These are phyloP conservation scores for Neoarthrinium moseri DNA, from an alignment of 2,329 filamentous ascomycete species.

Conservation along the genomic window DNA sequence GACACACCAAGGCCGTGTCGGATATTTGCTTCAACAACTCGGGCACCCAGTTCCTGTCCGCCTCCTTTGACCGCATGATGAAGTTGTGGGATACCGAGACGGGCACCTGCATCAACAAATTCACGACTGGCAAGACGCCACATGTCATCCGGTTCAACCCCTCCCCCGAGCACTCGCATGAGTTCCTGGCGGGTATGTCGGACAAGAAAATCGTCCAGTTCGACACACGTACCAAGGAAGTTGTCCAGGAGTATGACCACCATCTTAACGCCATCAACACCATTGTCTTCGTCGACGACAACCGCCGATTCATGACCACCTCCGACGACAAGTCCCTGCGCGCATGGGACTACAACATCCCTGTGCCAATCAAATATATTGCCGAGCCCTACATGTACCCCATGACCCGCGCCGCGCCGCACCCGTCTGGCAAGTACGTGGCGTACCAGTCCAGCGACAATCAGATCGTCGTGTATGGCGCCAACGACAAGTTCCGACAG, in stretches of 20 bases:
- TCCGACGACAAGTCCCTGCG: conserved; percentile 95
- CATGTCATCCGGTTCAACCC: conserved; percentile 96
- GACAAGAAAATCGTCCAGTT: conserved; percentile 99
- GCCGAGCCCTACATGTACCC: conserved; percentile 98
- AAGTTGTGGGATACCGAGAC: conserved; percentile 99
- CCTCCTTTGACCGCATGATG: conserved; percentile 92
- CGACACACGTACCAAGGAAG: conserved; percentile 75
- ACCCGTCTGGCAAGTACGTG: conserved; percentile 91
- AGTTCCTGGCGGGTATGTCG: conserved; percentile 95
- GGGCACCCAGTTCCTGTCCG: conserved; percentile 84
- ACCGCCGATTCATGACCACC: conserved; percentile 94
- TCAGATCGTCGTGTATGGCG: conserved; percentile 93
- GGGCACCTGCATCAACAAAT: conserved; percentile 81
- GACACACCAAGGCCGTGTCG: conserved; percentile 86
- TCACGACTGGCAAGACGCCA: conserved; percentile 91
- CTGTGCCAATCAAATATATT: conserved; percentile 97
- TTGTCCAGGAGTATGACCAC: conserved; percentile 97
- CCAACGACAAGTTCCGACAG: conserved; percentile 93
- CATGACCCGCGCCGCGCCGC: conserved; percentile 79
- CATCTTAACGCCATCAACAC: conserved; percentile 98
- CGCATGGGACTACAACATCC: conserved; percentile 98
- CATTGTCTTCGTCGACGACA: conserved; percentile 92
- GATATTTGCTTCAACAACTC: conserved; percentile 83
- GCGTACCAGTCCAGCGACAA: conserved; percentile 94
- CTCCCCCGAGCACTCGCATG: conserved; percentile 70